Conservation (phyloP, 805 yeast species). For the Ogataea thermomethanolica region DNA sequence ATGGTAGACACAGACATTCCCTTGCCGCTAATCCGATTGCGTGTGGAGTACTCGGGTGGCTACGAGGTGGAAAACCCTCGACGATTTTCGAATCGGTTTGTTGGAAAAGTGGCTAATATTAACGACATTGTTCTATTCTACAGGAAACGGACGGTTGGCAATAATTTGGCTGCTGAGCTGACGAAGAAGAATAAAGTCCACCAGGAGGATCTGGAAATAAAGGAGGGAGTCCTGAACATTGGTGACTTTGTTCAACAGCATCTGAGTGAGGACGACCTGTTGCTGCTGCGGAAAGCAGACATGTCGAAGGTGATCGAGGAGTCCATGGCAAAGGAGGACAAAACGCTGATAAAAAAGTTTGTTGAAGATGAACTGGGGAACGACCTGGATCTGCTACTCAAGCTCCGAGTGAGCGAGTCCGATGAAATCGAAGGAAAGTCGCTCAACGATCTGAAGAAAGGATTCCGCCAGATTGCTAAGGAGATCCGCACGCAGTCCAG, state of each 20-base stretch:
- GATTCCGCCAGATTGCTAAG: constrained; percentile 30
- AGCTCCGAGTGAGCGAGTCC: constrained; percentile 27
- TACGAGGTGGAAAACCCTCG: constrained; percentile 90
- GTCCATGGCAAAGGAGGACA: constrained; percentile 82
- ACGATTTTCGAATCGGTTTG: constrained; percentile 85
- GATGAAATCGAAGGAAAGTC: constrained; percentile 11
- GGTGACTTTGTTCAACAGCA: constrained; percentile 59
- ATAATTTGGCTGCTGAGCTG: constrained; percentile 15
- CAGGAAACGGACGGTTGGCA: constrained; percentile 35
- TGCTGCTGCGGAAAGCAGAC: constrained; percentile 71
- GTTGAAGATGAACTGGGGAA: constrained; percentile 52
- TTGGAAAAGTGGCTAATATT: constrained; percentile 87
- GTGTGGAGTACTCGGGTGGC: constrained; percentile 88
- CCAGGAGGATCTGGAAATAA: constrained; percentile 33
- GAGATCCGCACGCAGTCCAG: constrained; percentile 19
- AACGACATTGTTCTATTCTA: constrained; percentile 77
- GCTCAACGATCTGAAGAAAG: constrained; percentile 25
- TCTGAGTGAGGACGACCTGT: constrained; percentile 58
- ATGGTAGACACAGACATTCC: constrained; percentile 46
- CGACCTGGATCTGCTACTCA: constrained; percentile 47
- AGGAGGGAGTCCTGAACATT: constrained; percentile 20
- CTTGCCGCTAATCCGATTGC: constrained; percentile 73
- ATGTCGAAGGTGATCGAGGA: constrained; percentile 67
- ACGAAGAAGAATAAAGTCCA: constrained; percentile 32
- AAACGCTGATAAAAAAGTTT: constrained; percentile 60